Base-by-base conservation (phyloP, 2,329 filamentous ascomycete species). In the Aspergillus pseudoviridinutans region DNA sequence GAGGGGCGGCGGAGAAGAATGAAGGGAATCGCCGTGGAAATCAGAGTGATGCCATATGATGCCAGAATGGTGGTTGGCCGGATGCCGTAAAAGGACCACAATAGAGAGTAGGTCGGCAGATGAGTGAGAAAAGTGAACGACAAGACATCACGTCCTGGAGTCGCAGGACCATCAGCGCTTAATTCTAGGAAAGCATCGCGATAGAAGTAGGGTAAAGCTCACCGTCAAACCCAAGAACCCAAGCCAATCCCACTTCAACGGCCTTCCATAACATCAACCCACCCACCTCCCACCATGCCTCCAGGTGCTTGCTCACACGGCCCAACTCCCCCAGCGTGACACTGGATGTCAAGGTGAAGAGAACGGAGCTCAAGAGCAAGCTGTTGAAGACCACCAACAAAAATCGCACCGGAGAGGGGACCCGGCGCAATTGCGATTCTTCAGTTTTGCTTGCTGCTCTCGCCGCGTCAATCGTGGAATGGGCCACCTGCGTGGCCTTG, bases 21-120 rank as follows among this genome's bases (percentile, higher is more conserved):
- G 74, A 95, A 93, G 1, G 92, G 91, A 28, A 90, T 69, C 46
- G 87, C 86, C 46, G 85, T 84, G 2, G 90, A 85, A 58, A 87
- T 66, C 53, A 89, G 77, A 66, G 92, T 89, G 66, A 93, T 88
- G 35, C 77, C 72, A 52, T 91, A 81, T 38, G 85, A 85, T 42
- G 83, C 77, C 29, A 86, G 67, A 22, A 87, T 81, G 0, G 88
- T 87, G 54, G 78, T 73, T 27, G 83, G 78, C 27, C 83, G 82
- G 64, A 95, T 81, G 38, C 80, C 76, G 81, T 95, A 96, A 78
- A 95, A 96, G 53, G 86, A 86, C 29, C 81, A 80, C 28, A 96
- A 80, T 47, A 97, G 85, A 69, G 89, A 90, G 61, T 89, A 84
- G 66, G 85, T 84, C 47, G 92, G 93, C 22, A 88, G 84, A 74